Conservation (phyloP, 1,284 basidiomycete genomes). For the Ustilago bromivora region DNA sequence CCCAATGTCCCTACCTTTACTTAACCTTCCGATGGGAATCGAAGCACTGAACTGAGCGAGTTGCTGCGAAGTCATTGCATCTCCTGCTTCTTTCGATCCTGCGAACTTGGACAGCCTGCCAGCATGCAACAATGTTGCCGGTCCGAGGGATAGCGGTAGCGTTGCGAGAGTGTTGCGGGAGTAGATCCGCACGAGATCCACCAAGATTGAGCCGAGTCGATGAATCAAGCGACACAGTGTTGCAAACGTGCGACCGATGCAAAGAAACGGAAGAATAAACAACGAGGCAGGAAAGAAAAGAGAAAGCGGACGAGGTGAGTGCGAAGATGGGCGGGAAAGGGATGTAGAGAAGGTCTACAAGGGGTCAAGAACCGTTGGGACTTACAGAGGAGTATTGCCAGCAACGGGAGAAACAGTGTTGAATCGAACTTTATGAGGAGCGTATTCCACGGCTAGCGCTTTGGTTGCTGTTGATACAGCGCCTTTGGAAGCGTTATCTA, state of each 20-base stretch:
- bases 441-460: constrained; percentile 50
- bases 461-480: constrained; percentile 48
- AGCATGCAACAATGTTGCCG: not conserved
- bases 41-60: constrained; percentile 35
- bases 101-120: constrained; percentile 38
- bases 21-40: constrained; percentile 42
- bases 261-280: not conserved
- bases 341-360: no score
- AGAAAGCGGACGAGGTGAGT: not conserved
- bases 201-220: no score
- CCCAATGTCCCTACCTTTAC: constrained; percentile 36
- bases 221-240: no score
- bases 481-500: constrained; percentile 47
- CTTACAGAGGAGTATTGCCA: constrained; percentile 56
- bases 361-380: not conserved
- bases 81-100: constrained; percentile 31
- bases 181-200: no score
- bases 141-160: no score
- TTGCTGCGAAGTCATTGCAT: constrained; percentile 7
- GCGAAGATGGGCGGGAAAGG: not conserved
- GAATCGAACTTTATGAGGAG: constrained; percentile 36
- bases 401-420: constrained; percentile 48
- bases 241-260: no score
- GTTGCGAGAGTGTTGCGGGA: no score
- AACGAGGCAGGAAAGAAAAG: not conserved